Conservation (phyloP, 2,329 filamentous ascomycete genomes). For the Dactylonectria macrodidyma region DNA sequence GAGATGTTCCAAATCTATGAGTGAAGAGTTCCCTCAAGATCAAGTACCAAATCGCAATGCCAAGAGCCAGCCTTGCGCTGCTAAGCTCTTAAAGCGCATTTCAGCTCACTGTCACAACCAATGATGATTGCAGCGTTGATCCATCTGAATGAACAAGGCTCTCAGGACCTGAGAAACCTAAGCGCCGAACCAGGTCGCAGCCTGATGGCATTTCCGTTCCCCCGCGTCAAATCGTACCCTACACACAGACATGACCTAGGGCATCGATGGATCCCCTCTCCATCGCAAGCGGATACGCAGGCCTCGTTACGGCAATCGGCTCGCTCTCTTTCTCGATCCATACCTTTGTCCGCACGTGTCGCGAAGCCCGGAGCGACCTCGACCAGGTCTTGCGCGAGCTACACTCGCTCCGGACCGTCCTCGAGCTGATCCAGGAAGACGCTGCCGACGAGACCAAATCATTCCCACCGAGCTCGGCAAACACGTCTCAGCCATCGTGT, state of each 20-base stretch:
- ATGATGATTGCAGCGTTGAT: no score
- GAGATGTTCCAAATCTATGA: no score
- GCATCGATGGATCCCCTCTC: conserved; percentile 32
- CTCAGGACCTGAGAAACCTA: no score
- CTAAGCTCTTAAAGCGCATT: no score
- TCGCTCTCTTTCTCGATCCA: conserved; percentile 8
- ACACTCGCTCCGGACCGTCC: conserved; percentile 28
- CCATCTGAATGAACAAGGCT: no score
- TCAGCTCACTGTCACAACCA: no score
- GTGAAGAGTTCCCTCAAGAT: no score
- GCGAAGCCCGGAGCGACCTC: conserved; percentile 33
- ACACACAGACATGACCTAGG: no score
- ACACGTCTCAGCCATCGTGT: conserved; percentile 15
- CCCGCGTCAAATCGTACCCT: neutral
- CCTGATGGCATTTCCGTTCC: no score
- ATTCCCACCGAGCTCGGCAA: neutral
- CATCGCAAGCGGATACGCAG: conserved; percentile 30
- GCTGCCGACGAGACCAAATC: conserved; percentile 13
- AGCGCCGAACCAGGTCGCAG: no score
- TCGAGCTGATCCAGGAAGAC: conserved; percentile 35
- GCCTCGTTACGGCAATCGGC: conserved; percentile 14
- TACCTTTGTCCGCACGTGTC: conserved; percentile 29
- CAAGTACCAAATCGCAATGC: no score
- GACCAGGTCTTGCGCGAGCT: conserved; percentile 35
- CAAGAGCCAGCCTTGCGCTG: no score